Percentiles rank a stretch among this genome's conserved stretches.
phyloP scores from a whole-genome alignment of 2,329 filamentous ascomycete genomes.

The Xylaria sp. region DNA sequence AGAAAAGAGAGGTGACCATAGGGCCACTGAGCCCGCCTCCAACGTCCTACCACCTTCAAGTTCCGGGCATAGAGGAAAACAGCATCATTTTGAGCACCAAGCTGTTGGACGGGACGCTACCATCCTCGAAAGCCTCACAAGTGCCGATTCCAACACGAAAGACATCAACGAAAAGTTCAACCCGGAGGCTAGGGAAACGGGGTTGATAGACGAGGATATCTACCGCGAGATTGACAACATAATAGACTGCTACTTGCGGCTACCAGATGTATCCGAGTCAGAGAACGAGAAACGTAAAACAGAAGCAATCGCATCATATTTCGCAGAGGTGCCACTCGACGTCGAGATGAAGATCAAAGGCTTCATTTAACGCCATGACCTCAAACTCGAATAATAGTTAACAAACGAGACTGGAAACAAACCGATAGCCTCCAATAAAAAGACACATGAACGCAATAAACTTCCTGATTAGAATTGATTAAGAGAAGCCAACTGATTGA shows the following conservation, averaged over 20 bases:
- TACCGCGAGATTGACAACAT: constrained; percentile 45
- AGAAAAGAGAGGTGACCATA: not conserved
- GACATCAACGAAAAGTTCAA: not conserved
- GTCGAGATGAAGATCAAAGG: constrained; percentile 40
- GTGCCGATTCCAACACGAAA: not conserved
- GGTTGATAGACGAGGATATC: constrained; percentile 27
- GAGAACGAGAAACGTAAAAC: constrained; percentile 35
- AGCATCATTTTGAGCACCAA: not conserved
- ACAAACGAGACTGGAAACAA: not conserved
- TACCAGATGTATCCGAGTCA: constrained; percentile 7
- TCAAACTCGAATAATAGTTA: not conserved
- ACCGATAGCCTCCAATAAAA: not conserved
- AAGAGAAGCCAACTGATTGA: not conserved
- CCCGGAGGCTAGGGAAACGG: not conserved
- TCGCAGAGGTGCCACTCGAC: constrained; percentile 30
- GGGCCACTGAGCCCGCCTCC: not conserved
- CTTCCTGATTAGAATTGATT: not conserved
- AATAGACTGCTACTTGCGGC: constrained; percentile 43
- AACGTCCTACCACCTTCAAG: constrained; percentile 3
- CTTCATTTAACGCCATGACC: constrained; percentile 36
- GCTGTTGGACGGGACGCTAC: not conserved
- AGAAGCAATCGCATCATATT: constrained; percentile 34
- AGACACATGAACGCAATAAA: not conserved
- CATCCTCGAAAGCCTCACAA: not conserved
- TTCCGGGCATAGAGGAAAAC: not conserved